phyloP scores from a whole-genome alignment of 1,139 yeast genomes.

The Geotrichum restrictum region DNA sequence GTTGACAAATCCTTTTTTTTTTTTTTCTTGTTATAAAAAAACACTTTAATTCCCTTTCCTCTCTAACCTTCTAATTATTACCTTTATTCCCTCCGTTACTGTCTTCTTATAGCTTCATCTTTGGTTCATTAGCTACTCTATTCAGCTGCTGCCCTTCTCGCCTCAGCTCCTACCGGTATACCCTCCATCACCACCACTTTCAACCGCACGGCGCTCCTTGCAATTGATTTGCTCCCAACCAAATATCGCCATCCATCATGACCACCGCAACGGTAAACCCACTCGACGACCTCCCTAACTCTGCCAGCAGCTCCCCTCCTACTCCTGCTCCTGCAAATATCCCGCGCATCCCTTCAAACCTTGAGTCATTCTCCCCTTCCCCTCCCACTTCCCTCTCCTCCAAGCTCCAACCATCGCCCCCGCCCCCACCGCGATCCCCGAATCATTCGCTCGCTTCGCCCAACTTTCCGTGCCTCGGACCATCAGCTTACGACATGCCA shows the following conservation, averaged over 20 bases:
- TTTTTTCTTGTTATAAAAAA: too few relatives aligned
- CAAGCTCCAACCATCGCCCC: not conserved
- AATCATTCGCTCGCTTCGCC: conserved; percentile 14
- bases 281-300: not conserved
- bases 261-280: not conserved
- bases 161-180: not conserved
- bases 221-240: conserved; percentile 9
- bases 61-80: too few relatives aligned
- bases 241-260: not conserved
- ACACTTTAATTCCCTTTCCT: too few relatives aligned
- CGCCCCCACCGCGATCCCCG: not conserved
- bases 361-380: conserved; percentile 7
- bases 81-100: too few relatives aligned
- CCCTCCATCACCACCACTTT: not conserved
- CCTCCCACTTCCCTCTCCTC: too few relatives aligned
- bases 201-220: not conserved
- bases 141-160: not conserved
- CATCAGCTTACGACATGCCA: conserved; percentile 19
- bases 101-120: too few relatives aligned
- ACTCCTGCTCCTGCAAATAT: conserved; percentile 20
- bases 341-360: conserved; percentile 21
- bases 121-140: too few relatives aligned
- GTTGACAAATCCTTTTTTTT: not conserved
- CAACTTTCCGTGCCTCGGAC: conserved; percentile 21
- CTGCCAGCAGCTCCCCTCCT: conserved; percentile 1